These are phyloP conservation scores for Malassezia obtusa DNA, from an alignment of 1,284 basidiomycete genomes.

Conservation along the genomic window DNA sequence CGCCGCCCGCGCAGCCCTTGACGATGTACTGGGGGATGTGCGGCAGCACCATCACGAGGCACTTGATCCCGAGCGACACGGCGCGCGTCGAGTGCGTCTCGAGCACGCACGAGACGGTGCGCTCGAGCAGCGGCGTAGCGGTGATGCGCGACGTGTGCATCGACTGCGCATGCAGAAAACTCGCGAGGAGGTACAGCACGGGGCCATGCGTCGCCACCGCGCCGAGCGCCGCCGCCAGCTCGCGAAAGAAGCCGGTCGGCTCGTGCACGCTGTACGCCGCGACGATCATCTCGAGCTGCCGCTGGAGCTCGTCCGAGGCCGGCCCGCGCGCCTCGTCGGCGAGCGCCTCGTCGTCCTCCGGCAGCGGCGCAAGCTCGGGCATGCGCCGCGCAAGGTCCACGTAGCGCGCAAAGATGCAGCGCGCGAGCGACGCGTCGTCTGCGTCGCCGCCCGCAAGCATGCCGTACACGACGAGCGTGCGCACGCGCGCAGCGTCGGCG, in stretches of 20 bases:
- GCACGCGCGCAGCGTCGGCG: constrained; percentile 24
- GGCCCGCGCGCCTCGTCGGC: not conserved
- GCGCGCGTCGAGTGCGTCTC: constrained; percentile 33
- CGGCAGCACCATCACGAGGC: constrained; percentile 42
- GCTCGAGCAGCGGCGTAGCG: constrained; percentile 27
- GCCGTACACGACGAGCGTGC: constrained; percentile 28
- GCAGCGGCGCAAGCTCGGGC: constrained; percentile 12
- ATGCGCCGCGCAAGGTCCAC: constrained; percentile 25
- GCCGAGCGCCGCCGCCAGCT: constrained; percentile 29
- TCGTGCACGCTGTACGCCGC: constrained; percentile 29
- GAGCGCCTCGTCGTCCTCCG: constrained; percentile 2
- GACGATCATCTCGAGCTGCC: constrained; percentile 34
- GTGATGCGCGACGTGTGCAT: constrained; percentile 43
- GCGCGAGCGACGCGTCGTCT: constrained; percentile 13
- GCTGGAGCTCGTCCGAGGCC: constrained; percentile 18
- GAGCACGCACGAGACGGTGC: constrained; percentile 31
- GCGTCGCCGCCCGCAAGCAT: constrained; percentile 20
- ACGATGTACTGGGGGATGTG: constrained; percentile 43
- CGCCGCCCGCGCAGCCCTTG: constrained; percentile 30
- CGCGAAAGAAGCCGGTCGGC: constrained; percentile 42
- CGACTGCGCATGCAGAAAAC: constrained; percentile 36
- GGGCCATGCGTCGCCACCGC: constrained; percentile 25
- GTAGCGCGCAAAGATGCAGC: constrained; percentile 38
- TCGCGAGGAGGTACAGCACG: constrained; percentile 36
- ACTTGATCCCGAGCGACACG: constrained; percentile 31